A percentile compares a stretch with the other conserved stretches of the same genome.
Evolutionary conservation across 805 yeast species (phyloP).

Genomic region (Lachancea waltii): DNA sequence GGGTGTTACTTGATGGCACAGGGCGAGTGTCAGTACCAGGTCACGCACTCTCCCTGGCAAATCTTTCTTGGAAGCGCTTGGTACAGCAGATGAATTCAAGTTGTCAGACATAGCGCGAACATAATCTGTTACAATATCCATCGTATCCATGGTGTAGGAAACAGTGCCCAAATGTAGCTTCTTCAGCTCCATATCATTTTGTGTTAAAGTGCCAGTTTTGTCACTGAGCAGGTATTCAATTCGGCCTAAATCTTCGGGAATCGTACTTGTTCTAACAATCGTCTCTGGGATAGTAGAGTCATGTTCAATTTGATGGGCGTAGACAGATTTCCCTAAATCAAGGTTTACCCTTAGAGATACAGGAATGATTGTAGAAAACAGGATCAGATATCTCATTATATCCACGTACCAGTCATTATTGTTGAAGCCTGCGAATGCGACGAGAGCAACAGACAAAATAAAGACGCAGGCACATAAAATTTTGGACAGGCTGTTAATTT

Average conservation of each 20-base stretch:
- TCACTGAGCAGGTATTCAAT: slow-evolving; percentile 88
- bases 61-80: slow-evolving; percentile 50
- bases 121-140: slow-evolving; percentile 79
- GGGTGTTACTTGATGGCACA: slow-evolving; percentile 98
- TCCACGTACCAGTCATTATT: slow-evolving; percentile 78
- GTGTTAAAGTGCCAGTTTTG: slow-evolving; percentile 96
- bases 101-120: slow-evolving; percentile 35
- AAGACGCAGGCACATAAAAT: slow-evolving; percentile 85
- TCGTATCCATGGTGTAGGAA: slow-evolving; percentile 84
- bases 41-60: slow-evolving; percentile 72
- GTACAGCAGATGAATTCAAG: slow-evolving; percentile 12
- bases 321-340: slow-evolving; percentile 92
- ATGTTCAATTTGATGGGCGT: slow-evolving; percentile 90
- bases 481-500: slow-evolving; percentile 82
- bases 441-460: slow-evolving; percentile 65
- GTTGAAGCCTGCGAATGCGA: slow-evolving; percentile 71
- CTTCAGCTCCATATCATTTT: slow-evolving; percentile 95
- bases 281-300: slow-evolving; percentile 78
- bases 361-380: slow-evolving; percentile 93
- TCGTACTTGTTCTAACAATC: slow-evolving; percentile 92
- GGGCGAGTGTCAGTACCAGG: slow-evolving; percentile 70
- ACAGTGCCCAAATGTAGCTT: slow-evolving; percentile 90
- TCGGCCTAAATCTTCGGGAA: slow-evolving; percentile 96
- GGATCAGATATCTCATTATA: slow-evolving; percentile 80
- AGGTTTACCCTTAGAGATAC: slow-evolving; percentile 90